Evolutionary conservation across 768 basidiomycete genomes (phyloP).

Genomic region (Phylloporus sp.): DNA sequence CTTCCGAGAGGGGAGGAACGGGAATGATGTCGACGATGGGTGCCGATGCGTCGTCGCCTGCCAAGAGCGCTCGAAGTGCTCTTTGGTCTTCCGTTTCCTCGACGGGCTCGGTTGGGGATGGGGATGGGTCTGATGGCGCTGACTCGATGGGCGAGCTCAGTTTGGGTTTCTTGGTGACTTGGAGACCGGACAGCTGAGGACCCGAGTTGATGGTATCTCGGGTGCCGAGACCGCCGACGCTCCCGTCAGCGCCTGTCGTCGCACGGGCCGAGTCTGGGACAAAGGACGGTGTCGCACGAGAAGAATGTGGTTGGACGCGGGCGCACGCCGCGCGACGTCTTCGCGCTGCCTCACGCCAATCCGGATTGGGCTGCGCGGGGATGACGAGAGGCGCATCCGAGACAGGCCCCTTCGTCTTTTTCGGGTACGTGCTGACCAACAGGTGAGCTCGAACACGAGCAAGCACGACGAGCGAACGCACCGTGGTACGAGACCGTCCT

Average conservation of each 20-base stretch:
- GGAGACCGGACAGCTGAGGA: slow-evolving; percentile 64
- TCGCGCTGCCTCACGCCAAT: slow-evolving; percentile 82
- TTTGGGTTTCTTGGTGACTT: slow-evolving; percentile 37
- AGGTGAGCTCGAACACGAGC: too few relatives aligned
- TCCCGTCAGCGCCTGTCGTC: slow-evolving; percentile 59
- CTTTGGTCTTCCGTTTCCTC: slow-evolving; percentile 71
- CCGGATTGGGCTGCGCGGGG: slow-evolving; percentile 77
- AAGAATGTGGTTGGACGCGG: slow-evolving; percentile 6
- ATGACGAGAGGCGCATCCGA: slow-evolving; percentile 73
- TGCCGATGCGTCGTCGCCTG: slow-evolving; percentile 39
- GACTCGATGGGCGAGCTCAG: too few relatives aligned
- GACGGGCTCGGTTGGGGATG: slow-evolving; percentile 29
- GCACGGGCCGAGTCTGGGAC: slow-evolving; percentile 60
- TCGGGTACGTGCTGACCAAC: slow-evolving; percentile 65
- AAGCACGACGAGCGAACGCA: too few relatives aligned
- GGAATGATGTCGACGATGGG: slow-evolving; percentile 59
- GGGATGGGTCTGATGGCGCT: too few relatives aligned
- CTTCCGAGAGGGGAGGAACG: slow-evolving; percentile 56
- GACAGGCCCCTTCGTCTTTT: slow-evolving; percentile 33
- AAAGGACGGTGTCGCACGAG: slow-evolving; percentile 37
- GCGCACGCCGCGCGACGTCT: slow-evolving; percentile 39
- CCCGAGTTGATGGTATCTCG: slow-evolving; percentile 74
- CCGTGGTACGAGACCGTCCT: slow-evolving; percentile 70
- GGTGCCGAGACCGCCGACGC: slow-evolving; percentile 73
- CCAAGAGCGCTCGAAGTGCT: slow-evolving; percentile 76